These are phyloP conservation scores for Stemphylium vesicarium DNA, from an alignment of 2,329 filamentous ascomycete genomes.

Conservation along the genomic window DNA sequence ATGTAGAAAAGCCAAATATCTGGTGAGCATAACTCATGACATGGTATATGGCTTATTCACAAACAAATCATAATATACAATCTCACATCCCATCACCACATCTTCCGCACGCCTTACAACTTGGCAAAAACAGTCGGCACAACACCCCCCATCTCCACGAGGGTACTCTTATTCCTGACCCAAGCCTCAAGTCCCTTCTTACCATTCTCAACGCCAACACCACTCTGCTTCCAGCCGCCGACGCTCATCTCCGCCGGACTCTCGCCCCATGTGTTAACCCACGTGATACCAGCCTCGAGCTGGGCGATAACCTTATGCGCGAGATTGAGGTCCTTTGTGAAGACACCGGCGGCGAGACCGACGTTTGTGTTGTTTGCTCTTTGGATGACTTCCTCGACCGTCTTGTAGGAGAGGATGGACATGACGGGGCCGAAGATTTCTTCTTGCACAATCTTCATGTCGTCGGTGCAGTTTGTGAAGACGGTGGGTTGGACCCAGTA, in stretches of 20 bases:
- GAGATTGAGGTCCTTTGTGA: conserved; percentile 74
- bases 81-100: neutral
- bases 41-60: no score
- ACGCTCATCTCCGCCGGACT: conserved; percentile 90
- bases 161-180: conserved; percentile 84
- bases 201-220: conserved; percentile 86
- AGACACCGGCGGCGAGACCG: conserved; percentile 83
- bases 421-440: conserved; percentile 92
- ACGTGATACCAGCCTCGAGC: conserved; percentile 85
- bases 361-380: conserved; percentile 79
- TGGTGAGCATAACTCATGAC: no score
- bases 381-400: conserved; percentile 70
- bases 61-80: neutral
- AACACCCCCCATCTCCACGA: conserved; percentile 78
- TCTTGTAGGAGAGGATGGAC: conserved; percentile 76
- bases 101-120: conserved; percentile 17
- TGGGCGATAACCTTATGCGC: conserved; percentile 74
- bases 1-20: no score
- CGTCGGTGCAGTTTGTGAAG: conserved; percentile 84
- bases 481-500: conserved; percentile 86
- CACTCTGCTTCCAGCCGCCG: conserved; percentile 90
- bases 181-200: conserved; percentile 79
- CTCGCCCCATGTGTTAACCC: conserved; percentile 95
- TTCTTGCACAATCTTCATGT: conserved; percentile 79
- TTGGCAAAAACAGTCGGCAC: conserved; percentile 71